Evolutionary conservation across 345 rosid genomes (phyloP).

Genomic region (Erodium maritimum): DNA sequence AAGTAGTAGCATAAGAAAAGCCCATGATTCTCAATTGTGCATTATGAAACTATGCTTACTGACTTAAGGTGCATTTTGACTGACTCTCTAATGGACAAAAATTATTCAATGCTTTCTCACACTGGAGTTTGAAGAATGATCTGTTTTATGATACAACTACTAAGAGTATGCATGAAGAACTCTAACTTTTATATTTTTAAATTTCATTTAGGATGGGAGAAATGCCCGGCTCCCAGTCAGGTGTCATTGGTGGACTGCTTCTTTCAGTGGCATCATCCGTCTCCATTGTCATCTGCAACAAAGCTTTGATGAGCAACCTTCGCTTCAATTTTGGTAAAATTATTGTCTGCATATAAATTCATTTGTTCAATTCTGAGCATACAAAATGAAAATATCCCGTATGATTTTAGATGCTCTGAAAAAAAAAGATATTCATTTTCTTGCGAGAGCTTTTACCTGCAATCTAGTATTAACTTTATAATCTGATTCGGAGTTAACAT

Average conservation of each 20-base stretch:
- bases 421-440: neutral
- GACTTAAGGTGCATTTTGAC: neutral
- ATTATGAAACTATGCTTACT: neutral
- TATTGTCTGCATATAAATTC: neutral
- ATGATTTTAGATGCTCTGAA: neutral
- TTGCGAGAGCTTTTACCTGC: neutral
- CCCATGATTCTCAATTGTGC: neutral
- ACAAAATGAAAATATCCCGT: neutral
- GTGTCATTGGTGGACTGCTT: slow-evolving; percentile 82
- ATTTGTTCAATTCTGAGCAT: neutral
- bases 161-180: neutral
- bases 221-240: slow-evolving; percentile 68
- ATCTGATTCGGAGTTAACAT: neutral
- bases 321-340: slow-evolving; percentile 91
- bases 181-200: neutral
- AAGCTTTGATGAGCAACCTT: slow-evolving; percentile 97
- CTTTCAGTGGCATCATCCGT: slow-evolving; percentile 96
- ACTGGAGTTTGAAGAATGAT: neutral
- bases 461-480: neutral
- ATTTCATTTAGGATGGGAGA: slow-evolving; percentile 52
- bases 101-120: neutral
- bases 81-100: neutral
- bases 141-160: neutral
- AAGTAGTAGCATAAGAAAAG: neutral
- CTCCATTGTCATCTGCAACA: slow-evolving; percentile 98